These are phyloP conservation scores for Alternaria sp. DNA, from an alignment of 2,329 filamentous ascomycete species.

Conservation along the genomic window DNA sequence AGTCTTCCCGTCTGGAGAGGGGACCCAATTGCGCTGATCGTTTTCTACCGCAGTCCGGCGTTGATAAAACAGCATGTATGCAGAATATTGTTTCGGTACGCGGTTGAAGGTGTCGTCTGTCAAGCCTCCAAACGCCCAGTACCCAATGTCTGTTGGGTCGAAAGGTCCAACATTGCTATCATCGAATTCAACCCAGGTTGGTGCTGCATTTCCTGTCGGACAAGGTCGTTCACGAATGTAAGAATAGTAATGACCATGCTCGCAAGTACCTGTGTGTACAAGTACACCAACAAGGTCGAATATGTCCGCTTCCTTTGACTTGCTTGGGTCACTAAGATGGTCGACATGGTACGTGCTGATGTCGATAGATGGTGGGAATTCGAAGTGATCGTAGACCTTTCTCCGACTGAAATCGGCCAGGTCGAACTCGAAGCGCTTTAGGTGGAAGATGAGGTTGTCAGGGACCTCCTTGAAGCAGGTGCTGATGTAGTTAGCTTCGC, in stretches of 20 bases:
- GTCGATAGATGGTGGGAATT: conserved; percentile 84
- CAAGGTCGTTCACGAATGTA: conserved; percentile 84
- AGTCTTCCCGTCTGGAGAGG: conserved; percentile 53
- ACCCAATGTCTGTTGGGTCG: conserved; percentile 76
- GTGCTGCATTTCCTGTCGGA: conserved; percentile 54
- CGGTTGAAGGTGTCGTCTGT: conserved; percentile 42
- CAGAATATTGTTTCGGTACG: conserved; percentile 64
- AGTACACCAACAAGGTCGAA: conserved; percentile 96
- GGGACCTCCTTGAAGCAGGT: conserved; percentile 92
- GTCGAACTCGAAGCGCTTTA: conserved; percentile 89
- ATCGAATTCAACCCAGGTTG: conserved; percentile 90
- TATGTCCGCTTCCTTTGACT: conserved; percentile 70
- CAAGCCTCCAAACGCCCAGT: conserved; percentile 72
- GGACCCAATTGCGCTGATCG: conserved; percentile 49
- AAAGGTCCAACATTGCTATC: conserved; percentile 83
- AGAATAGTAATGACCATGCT: conserved; percentile 97
- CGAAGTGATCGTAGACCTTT: conserved; percentile 96
- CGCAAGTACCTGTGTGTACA: conserved; percentile 90
- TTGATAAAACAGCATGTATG: conserved; percentile 98
- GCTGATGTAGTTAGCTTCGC: conserved; percentile 54
- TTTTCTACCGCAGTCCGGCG: conserved; percentile 71
- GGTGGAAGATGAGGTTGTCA: conserved; percentile 92
- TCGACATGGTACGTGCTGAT: conserved; percentile 92
- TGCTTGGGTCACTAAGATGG: conserved; percentile 72
- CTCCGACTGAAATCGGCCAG: conserved; percentile 77